Evolutionary conservation across 805 yeast species (phyloP), one percentile per base, ranked within the genome.

Genomic region (Babjeviella inositovora): DNA sequence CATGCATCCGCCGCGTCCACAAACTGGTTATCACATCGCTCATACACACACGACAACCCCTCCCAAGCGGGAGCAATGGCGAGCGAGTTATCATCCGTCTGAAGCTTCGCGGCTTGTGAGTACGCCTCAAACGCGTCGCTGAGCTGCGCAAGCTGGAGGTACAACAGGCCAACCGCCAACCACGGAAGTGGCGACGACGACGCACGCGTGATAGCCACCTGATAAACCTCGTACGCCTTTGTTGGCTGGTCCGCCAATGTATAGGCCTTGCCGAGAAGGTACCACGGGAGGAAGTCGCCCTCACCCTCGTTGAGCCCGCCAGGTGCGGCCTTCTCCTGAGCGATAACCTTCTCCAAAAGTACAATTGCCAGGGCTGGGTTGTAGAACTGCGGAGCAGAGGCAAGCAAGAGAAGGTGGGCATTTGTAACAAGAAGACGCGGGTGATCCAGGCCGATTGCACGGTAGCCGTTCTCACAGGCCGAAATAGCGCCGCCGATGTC

Each of bases 51-150:
- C 17, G 65, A 52, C 20, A 70, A 39, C 1, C 76, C 76, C 34
- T 68, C 73, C 77, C 77, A 70, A 2, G 75, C 74, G 8, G 67
- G 50, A 2, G 71, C 75, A 5, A 62, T 50, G 4, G 50, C 42
- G 13, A 42, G 50, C 6, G 57, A 47, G 7, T 52, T 52, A 21
- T 60, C 67, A 23, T 61, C 65, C 19, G 51, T 46, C 31, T 60
- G 62, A 7, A 68, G 38, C 21, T 69, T 49, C 11, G 70, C 56
- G 2, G 76, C 79, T 38, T 70, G 76, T 0, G 76, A 62, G 36
- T 67, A 72, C 3, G 80, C 79, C 5, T 72, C 69, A 23, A 72
- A 46, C 0, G 81, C 71, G 35, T 72, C 81, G 3, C 70, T 62
- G 13, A 72, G 39, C 40, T 72, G 81, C 21, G 63, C 64, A 32